phyloP scores from a whole-genome alignment of 2,329 filamentous ascomycete species.

The Diplodia seriata region DNA sequence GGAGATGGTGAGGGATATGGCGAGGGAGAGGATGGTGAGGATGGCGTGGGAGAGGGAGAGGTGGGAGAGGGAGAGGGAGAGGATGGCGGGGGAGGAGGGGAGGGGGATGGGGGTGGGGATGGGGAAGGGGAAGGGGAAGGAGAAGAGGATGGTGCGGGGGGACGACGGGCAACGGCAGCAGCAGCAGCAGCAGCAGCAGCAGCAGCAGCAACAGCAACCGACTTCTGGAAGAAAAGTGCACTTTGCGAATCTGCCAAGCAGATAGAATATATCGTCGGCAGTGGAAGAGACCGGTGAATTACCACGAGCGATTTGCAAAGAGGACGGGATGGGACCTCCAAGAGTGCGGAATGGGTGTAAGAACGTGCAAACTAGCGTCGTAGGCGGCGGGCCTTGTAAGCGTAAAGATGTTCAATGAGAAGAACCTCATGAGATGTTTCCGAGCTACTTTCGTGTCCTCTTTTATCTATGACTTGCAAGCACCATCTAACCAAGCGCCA shows the following conservation, averaged over 20 bases:
- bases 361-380: not conserved
- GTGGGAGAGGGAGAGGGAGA: not conserved
- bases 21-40: not conserved
- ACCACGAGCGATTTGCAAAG: not conserved
- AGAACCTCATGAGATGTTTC: not conserved
- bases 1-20: not conserved
- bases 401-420: not conserved
- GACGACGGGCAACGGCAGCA: no score
- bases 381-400: not conserved
- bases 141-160: no score
- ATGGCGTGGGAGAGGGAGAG: not conserved
- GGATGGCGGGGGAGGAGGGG: not conserved
- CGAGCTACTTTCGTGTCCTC: not conserved
- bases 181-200: no score
- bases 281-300: not conserved
- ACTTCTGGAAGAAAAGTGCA: not conserved
- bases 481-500: not conserved
- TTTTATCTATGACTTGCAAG: not conserved
- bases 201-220: not conserved
- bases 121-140: no score
- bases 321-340: not conserved
- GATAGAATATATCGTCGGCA: not conserved
- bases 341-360: not conserved
- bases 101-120: not conserved
- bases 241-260: not conserved